phyloP scores from a whole-genome alignment of 2,329 filamentous ascomycete genomes.

The Penicillium paneum region DNA sequence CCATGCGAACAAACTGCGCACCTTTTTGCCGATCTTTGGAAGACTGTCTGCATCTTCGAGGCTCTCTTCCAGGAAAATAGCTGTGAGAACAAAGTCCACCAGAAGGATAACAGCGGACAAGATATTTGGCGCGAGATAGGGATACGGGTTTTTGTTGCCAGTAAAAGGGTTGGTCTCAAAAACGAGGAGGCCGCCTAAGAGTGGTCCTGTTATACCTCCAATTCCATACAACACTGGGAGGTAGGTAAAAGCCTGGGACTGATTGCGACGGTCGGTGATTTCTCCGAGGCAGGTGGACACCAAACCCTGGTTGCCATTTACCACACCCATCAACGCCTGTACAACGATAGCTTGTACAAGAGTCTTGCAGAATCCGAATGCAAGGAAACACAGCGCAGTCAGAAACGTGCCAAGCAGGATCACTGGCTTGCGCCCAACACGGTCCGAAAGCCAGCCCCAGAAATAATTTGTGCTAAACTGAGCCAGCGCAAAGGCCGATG shows the following conservation, averaged over 20 bases:
- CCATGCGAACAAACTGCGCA: conserved; percentile 63
- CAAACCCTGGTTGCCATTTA: conserved; percentile 93
- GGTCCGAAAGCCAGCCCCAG: conserved; percentile 81
- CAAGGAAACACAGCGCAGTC: conserved; percentile 74
- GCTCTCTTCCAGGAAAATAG: conserved; percentile 84
- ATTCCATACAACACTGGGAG: conserved; percentile 94
- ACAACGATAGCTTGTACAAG: conserved; percentile 83
- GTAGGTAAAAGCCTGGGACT: conserved; percentile 90
- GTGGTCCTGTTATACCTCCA: conserved; percentile 86
- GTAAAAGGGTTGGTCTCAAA: conserved; percentile 58
- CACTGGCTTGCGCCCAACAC: conserved; percentile 75
- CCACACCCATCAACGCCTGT: conserved; percentile 83
- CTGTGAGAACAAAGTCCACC: conserved; percentile 68
- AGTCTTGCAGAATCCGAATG: conserved; percentile 80
- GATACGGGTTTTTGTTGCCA: conserved; percentile 59
- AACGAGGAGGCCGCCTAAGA: conserved; percentile 82
- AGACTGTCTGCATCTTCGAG: conserved; percentile 64
- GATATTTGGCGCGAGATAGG: conserved; percentile 82
- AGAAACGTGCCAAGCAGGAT: conserved; percentile 79
- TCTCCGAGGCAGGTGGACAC: conserved; percentile 93
- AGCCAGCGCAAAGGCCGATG: conserved; percentile 85
- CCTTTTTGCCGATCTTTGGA: conserved; percentile 57
- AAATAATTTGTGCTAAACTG: conserved; percentile 91
- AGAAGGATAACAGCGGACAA: conserved; percentile 69
- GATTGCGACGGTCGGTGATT: conserved; percentile 91